Percentiles rank a stretch among this genome's conserved stretches.
phyloP scores from a whole-genome alignment of 2,329 filamentous ascomycete species.

The Colletotrichum destructivum region DNA sequence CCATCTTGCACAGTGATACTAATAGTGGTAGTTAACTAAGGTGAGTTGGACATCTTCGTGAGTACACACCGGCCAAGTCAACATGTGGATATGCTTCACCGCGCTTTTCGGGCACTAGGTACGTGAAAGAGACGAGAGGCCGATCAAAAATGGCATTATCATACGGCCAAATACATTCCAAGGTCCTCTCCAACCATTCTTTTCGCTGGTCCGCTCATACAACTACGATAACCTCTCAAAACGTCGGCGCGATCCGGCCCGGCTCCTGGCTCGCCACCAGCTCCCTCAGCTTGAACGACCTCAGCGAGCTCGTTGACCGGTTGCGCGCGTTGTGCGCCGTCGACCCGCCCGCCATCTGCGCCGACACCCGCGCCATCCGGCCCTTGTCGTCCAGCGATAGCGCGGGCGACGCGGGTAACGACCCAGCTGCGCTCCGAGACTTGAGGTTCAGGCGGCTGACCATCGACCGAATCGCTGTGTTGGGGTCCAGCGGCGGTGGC shows the following conservation, averaged over 20 bases:
- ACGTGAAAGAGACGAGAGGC: no score
- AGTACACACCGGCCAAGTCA: no score
- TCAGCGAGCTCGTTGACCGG: constrained; percentile 44
- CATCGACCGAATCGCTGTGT: constrained; percentile 50
- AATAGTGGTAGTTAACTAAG: no score
- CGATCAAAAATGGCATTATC: no score
- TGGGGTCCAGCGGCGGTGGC: constrained; percentile 45
- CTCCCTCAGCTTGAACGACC: constrained; percentile 45
- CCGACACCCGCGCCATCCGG: constrained; percentile 26
- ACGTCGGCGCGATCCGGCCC: constrained; percentile 29
- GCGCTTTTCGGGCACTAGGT: no score
- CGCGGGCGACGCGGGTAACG: constrained; percentile 43
- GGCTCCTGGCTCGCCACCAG: constrained; percentile 37
- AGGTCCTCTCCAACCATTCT: no score
- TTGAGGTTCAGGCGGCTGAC: constrained; percentile 53
- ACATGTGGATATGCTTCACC: no score
- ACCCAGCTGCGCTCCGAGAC: constrained; percentile 44
- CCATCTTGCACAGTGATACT: no score
- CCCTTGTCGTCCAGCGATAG: constrained; percentile 41
- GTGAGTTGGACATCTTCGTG: no score
- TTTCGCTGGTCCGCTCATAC: background rate
- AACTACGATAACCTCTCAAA: background rate
- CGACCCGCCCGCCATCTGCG: constrained; percentile 12
- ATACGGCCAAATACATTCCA: no score
- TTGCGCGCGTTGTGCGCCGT: constrained; percentile 26